phyloP scores from a whole-genome alignment of 139 green algal genomes.

The Chlamydomonas schloesseri region DNA sequence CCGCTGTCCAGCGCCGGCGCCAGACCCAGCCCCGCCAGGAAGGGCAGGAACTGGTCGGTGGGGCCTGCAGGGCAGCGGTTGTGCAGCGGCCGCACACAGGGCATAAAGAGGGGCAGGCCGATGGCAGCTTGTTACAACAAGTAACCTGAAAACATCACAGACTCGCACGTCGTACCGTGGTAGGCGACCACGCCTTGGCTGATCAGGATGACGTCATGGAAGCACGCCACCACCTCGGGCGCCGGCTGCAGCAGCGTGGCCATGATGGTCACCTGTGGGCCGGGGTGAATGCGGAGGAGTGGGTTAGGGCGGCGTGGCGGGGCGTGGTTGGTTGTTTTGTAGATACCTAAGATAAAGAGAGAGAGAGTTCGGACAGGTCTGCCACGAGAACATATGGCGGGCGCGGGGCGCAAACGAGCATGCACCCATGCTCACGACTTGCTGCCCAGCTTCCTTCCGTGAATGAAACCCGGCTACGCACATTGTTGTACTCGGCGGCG shows the following conservation, averaged over 20 bases:
- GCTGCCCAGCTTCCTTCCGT: no score
- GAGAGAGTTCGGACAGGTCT: no score
- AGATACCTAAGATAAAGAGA: no score
- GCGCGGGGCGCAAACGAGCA: no score
- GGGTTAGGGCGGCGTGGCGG: not conserved
- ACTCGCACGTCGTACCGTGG: conserved; percentile 11
- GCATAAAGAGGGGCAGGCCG: no score
- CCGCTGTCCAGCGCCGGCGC: conserved; percentile 25
- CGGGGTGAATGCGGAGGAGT: not conserved
- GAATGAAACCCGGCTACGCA: not conserved
- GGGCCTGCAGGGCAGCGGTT: no score
- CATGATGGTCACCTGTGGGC: conserved; percentile 62
- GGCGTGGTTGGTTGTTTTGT: no score
- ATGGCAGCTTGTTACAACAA: no score
- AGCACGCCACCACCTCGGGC: conserved; percentile 77
- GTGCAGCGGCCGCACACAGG: no score
- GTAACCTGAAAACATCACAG: no score
- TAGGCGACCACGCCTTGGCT: conserved; percentile 61
- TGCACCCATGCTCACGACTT: no score
- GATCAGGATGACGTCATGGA: conserved; percentile 75
- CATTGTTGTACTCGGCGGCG: conserved; percentile 32
- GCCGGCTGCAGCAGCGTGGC: conserved; percentile 88
- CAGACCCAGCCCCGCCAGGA: conserved; percentile 69
- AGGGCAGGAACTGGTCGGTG: conserved; percentile 65
- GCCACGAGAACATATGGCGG: no score